Evolutionary conservation across 495 filamentous ascomycete genomes (phyloP).

Genomic region (Xylaria intraflava): DNA sequence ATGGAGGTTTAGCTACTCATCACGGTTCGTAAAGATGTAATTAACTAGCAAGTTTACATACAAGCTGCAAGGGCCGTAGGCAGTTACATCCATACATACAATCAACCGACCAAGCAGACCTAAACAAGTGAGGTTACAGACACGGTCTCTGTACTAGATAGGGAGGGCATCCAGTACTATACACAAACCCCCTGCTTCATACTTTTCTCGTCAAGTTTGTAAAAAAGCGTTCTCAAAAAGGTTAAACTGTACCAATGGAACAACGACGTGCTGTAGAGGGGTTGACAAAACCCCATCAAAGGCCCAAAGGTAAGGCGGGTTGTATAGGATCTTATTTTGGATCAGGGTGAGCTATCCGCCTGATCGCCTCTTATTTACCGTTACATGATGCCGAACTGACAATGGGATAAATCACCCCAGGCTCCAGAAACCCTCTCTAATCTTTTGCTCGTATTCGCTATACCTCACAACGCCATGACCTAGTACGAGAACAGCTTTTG

Average conservation of each 20-base stretch:
- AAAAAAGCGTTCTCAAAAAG: no score
- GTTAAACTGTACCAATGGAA: no score
- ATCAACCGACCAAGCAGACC: neutral
- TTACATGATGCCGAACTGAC: neutral
- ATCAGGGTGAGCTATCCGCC: neutral
- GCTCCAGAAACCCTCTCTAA: constrained; percentile 5
- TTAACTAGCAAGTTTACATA: no score
- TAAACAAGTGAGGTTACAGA: neutral
- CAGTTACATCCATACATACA: neutral
- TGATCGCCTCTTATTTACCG: constrained; percentile 7
- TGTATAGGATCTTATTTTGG: neutral
- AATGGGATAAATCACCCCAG: neutral
- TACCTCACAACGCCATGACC: constrained; percentile 5
- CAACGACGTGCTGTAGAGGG: no score
- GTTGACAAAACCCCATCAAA: neutral
- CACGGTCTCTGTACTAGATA: neutral
- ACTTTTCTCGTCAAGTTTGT: no score
- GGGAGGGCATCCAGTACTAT: neutral
- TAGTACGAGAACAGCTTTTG: constrained; percentile 6
- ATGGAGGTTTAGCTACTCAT: no score
- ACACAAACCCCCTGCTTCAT: neutral
- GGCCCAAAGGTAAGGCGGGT: neutral
- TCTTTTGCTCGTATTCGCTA: constrained; percentile 5
- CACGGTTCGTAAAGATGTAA: no score
- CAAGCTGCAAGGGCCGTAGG: no score